These are phyloP conservation scores for Fusarium phyllophilum DNA, from an alignment of 2,329 filamentous ascomycete species.

Conservation along the genomic window DNA sequence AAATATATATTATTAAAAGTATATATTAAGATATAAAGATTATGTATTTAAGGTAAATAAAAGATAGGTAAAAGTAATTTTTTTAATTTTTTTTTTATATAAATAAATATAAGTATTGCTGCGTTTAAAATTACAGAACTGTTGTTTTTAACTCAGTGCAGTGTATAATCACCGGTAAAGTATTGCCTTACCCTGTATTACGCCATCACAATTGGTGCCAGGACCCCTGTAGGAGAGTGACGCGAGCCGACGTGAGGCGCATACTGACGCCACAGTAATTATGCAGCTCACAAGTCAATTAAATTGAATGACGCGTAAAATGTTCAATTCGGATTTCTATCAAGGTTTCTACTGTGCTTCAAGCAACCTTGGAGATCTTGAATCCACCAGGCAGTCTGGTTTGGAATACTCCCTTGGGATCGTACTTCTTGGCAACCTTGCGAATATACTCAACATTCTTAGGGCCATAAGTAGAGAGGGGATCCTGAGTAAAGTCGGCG, in stretches of 20 bases:
- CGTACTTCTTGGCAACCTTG: conserved; percentile 7
- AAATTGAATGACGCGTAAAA: not conserved
- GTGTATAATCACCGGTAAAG: not conserved
- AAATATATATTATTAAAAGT: no score
- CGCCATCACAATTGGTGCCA: accelerated
- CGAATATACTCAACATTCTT: not conserved
- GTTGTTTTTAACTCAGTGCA: accelerated
- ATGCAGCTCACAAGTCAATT: not conserved
- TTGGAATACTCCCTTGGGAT: not conserved
- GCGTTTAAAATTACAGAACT: accelerated
- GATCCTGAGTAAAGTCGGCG: conserved; percentile 12
- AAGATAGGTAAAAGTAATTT: no score
- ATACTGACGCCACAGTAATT: not conserved
- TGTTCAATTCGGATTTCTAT: not conserved
- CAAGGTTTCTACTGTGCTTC: accelerated
- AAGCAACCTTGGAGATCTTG: conserved; percentile 8
- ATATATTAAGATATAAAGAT: no score
- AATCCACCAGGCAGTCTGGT: conserved; percentile 4
- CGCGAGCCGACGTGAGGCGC: no score
- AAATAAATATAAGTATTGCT: not conserved
- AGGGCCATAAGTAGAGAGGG: not conserved
- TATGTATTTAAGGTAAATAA: no score
- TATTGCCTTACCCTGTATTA: not conserved
- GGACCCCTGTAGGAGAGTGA: not conserved
- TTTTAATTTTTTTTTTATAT: no score